These are phyloP conservation scores for Candida orba DNA, from an alignment of 805 yeast genomes.

Conservation along the genomic window DNA sequence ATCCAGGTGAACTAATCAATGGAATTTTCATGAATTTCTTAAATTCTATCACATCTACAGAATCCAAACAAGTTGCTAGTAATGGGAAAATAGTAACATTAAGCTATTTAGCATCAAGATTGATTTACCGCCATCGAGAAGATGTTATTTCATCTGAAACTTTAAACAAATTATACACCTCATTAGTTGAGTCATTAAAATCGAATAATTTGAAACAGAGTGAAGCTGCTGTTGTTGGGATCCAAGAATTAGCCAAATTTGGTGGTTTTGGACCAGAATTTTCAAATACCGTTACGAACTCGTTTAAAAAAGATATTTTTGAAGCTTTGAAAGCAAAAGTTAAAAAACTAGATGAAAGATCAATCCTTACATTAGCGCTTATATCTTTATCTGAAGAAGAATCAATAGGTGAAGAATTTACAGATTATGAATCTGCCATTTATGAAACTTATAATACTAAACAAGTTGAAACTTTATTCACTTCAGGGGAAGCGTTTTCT, in stretches of 20 bases:
- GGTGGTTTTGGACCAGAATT: constrained; percentile 27
- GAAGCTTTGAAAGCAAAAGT: constrained; percentile 32
- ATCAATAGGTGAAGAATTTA: constrained; percentile 22
- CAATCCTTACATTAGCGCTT: constrained; percentile 49
- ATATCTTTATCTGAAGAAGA: constrained; percentile 35
- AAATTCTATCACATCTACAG: constrained; percentile 4
- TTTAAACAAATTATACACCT: background rate
- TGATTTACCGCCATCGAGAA: constrained; percentile 19
- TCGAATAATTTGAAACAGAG: constrained; percentile 8
- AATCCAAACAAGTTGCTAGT: constrained; percentile 6
- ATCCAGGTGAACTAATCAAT: constrained; percentile 9
- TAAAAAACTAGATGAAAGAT: constrained; percentile 50
- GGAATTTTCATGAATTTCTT: constrained; percentile 7
- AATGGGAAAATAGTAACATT: constrained; percentile 25
- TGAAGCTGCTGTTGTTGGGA: constrained; percentile 19
- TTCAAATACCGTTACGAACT: constrained; percentile 13
- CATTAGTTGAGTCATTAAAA: constrained; percentile 3
- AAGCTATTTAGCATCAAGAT: constrained; percentile 42
- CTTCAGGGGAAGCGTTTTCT: constrained; percentile 79
- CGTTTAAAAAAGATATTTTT: constrained; percentile 21
- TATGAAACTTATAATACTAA: constrained; percentile 58
- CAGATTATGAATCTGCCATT: constrained; percentile 31
- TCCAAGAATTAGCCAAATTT: constrained; percentile 32
- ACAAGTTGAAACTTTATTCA: constrained; percentile 67
- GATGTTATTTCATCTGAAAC: background rate